These are phyloP conservation scores for Inonotus obliquus DNA, from an alignment of 1,284 basidiomycete genomes.

Conservation along the genomic window DNA sequence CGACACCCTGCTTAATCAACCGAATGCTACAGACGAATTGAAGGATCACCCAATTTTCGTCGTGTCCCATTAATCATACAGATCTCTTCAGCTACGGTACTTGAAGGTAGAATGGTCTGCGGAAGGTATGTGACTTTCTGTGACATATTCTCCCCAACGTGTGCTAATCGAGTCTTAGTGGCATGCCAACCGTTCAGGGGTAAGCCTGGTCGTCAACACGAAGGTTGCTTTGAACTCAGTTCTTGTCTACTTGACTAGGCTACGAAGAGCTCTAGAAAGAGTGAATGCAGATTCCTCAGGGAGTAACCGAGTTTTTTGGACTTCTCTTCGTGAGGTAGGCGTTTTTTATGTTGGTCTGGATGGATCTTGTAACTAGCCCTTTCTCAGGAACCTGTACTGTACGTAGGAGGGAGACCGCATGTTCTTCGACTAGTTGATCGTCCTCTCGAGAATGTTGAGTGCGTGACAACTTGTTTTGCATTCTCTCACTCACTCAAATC, in stretches of 20 bases:
- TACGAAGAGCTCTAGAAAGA: conserved; percentile 77
- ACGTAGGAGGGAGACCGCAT: conserved; percentile 86
- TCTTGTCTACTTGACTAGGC: conserved; percentile 37
- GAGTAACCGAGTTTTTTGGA: conserved; percentile 78
- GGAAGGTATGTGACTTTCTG: conserved; percentile 55
- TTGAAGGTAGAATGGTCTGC: conserved; percentile 70
- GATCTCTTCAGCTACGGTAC: conserved; percentile 40
- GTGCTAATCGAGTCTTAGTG: conserved; percentile 39
- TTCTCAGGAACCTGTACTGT: conserved; percentile 86
- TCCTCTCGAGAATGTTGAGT: conserved; percentile 93
- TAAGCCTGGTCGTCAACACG: conserved; percentile 27
- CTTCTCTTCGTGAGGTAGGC: conserved; percentile 78
- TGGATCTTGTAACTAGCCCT: background rate
- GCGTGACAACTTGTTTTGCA: conserved; percentile 27
- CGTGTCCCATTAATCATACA: conserved; percentile 58
- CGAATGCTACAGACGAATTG: conserved; percentile 62
- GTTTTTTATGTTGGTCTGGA: background rate
- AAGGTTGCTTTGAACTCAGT: conserved; percentile 25
- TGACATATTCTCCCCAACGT: conserved; percentile 11
- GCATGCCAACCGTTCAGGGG: conserved; percentile 89
- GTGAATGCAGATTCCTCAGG: conserved; percentile 79
- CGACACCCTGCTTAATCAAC: too few relatives aligned
- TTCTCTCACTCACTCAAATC: background rate
- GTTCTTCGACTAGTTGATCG: conserved; percentile 89
- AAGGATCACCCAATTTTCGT: conserved; percentile 91